These are phyloP conservation scores for Quercus alba DNA, from an alignment of 306 rosid species.

Conservation along the genomic window DNA sequence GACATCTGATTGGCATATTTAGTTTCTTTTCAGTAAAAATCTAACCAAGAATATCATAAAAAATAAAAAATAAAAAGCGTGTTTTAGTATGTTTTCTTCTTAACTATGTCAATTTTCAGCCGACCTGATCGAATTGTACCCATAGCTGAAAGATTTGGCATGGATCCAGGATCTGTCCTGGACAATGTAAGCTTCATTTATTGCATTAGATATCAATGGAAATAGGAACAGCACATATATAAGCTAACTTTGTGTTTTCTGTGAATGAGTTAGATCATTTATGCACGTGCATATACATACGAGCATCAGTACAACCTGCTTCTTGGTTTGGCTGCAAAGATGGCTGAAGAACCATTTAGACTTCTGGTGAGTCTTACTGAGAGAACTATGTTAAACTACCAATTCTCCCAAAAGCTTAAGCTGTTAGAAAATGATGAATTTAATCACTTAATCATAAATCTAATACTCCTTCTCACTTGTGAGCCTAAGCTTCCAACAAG, in stretches of 20 bases:
- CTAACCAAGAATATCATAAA: slow-evolving; percentile 8
- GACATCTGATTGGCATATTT: neutral
- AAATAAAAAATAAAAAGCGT: neutral
- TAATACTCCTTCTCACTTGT: no score
- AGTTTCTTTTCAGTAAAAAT: neutral
- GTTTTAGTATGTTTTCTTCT: slow-evolving; percentile 29
- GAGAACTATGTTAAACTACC: no score
- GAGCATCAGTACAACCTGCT: slow-evolving; percentile 92
- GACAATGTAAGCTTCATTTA: slow-evolving; percentile 66
- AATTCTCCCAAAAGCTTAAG: no score
- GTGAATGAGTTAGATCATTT: slow-evolving; percentile 61
- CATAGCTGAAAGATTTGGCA: slow-evolving; percentile 94
- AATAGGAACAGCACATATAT: slow-evolving; percentile 5
- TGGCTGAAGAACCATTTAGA: slow-evolving; percentile 96
- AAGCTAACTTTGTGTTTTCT: slow-evolving; percentile 25
- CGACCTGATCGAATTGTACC: slow-evolving; percentile 92
- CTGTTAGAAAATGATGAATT: no score
- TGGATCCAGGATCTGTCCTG: slow-evolving; percentile 95
- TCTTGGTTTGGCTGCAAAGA: slow-evolving; percentile 92
- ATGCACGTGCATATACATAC: slow-evolving; percentile 95
- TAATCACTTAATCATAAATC: no score
- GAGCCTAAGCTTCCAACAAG: no score
- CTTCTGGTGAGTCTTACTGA: slow-evolving; percentile 66
- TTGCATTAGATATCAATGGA: neutral
- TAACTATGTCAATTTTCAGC: slow-evolving; percentile 39